Percentiles rank a stretch among this genome's conserved stretches.
Evolutionary conservation across 371 early-diverging fungal genomes (phyloP).

Genomic region (Mortierella sp.): DNA sequence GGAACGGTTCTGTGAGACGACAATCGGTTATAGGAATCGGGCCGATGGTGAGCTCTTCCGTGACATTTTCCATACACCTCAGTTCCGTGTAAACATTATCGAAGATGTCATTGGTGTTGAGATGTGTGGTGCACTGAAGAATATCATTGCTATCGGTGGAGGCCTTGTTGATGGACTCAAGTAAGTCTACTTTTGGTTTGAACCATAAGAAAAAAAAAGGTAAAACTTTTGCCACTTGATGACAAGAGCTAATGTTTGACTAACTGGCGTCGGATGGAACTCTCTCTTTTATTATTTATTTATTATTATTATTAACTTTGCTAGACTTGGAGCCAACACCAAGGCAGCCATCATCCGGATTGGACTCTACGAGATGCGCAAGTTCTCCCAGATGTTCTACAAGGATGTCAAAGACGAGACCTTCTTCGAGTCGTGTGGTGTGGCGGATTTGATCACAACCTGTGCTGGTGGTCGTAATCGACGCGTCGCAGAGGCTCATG

Average conservation of each 20-base stretch:
- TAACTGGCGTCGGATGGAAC: too few relatives aligned
- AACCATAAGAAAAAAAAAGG: too few relatives aligned
- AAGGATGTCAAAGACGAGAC: slow-evolving; percentile 80
- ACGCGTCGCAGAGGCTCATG: slow-evolving; percentile 89
- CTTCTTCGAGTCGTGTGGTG: slow-evolving; percentile 96
- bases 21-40: slow-evolving; percentile 78
- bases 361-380: slow-evolving; percentile 94
- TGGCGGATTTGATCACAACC: slow-evolving; percentile 89
- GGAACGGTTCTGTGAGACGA: slow-evolving; percentile 93
- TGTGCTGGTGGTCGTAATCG: slow-evolving; percentile 96
- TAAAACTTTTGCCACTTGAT: too few relatives aligned
- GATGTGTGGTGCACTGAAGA: slow-evolving; percentile 97
- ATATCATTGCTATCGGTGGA: slow-evolving; percentile 95
- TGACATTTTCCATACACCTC: slow-evolving; percentile 83
- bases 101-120: slow-evolving; percentile 91
- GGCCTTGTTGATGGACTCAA: slow-evolving; percentile 86
- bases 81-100: slow-evolving; percentile 84
- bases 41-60: slow-evolving; percentile 79
- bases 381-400: slow-evolving; percentile 84
- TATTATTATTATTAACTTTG: not conserved
- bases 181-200: too few relatives aligned
- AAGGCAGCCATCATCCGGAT: slow-evolving; percentile 95
- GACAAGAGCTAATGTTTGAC: not conserved
- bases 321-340: slow-evolving; percentile 83
- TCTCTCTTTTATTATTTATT: too few relatives aligned